phyloP scores from a whole-genome alignment of 192 early-diverging fungal species.

The Rhizophlyctis rosea region DNA sequence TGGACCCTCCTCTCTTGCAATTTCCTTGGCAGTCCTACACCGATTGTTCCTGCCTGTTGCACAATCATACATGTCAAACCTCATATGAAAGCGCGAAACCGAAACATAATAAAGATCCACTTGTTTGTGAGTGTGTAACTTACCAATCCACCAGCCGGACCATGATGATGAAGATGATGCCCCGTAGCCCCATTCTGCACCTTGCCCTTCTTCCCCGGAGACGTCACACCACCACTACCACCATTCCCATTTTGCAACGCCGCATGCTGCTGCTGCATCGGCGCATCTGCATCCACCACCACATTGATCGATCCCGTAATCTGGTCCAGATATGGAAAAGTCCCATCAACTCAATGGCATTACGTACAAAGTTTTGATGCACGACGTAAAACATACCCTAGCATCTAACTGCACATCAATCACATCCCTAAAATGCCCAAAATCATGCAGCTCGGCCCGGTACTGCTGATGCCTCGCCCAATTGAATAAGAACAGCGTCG shows the following conservation, averaged over 20 bases:
- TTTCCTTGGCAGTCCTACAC: constrained; percentile 27
- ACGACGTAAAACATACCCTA: constrained; percentile 31
- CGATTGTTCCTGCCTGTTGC: constrained; percentile 12
- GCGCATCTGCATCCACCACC: constrained; percentile 9
- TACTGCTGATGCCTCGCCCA: constrained; percentile 52
- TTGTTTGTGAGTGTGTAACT: background rate
- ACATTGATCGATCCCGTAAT: constrained; percentile 29
- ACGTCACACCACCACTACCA: too few species aligned
- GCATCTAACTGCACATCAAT: constrained; percentile 61
- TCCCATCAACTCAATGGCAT: background rate
- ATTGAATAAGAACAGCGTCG: constrained; percentile 53
- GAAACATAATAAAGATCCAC: too few species aligned
- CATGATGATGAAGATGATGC: background rate
- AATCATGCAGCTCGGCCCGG: constrained; percentile 53
- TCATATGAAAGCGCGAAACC: background rate
- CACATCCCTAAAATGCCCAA: constrained; percentile 46
- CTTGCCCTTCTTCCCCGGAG: background rate
- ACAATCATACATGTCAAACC: background rate
- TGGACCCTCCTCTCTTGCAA: constrained; percentile 21
- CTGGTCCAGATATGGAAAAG: background rate
- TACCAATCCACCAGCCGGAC: background rate
- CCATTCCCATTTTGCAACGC: too few species aligned
- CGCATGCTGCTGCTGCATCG: background rate
- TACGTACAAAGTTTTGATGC: background rate
- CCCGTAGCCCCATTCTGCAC: background rate